Conservation (phyloP, 805 yeast genomes). For the Ogataea trehalophila region DNA sequence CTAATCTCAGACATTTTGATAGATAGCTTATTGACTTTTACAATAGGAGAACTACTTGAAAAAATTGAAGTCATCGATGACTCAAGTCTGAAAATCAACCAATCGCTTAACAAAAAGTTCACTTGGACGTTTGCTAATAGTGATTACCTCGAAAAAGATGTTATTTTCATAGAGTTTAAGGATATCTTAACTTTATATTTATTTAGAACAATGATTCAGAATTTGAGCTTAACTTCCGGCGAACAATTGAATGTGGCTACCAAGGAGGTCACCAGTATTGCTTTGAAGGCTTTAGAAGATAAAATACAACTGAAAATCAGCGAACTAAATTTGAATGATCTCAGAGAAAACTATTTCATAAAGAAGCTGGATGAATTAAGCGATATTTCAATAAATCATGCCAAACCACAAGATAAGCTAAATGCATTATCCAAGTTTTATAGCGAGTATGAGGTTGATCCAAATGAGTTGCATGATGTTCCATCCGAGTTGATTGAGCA, state of each 20-base stretch:
- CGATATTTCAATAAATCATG: neutral
- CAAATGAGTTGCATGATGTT: conserved; percentile 51
- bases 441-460: conserved; percentile 45
- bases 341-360: conserved; percentile 1
- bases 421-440: conserved; percentile 11
- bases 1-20: conserved; percentile 10
- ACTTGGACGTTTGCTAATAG: conserved; percentile 22
- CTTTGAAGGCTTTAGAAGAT: conserved; percentile 9
- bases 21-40: conserved; percentile 18
- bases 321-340: neutral
- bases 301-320: conserved; percentile 1
- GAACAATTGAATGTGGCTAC: conserved; percentile 2
- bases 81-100: conserved; percentile 1
- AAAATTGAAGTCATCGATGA: neutral
- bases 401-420: conserved; percentile 1
- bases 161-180: conserved; percentile 24
- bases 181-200: conserved; percentile 24
- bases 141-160: conserved; percentile 13
- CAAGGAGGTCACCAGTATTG: conserved; percentile 5
- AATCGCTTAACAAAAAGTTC: conserved; percentile 7
- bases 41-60: conserved; percentile 6
- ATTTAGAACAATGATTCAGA: conserved; percentile 13
- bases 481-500: conserved; percentile 49
- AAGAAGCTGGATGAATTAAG: neutral
- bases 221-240: neutral